Evolutionary conservation across 2,329 filamentous ascomycete genomes (phyloP).

Genomic region (Neofusicoccum sp.): DNA sequence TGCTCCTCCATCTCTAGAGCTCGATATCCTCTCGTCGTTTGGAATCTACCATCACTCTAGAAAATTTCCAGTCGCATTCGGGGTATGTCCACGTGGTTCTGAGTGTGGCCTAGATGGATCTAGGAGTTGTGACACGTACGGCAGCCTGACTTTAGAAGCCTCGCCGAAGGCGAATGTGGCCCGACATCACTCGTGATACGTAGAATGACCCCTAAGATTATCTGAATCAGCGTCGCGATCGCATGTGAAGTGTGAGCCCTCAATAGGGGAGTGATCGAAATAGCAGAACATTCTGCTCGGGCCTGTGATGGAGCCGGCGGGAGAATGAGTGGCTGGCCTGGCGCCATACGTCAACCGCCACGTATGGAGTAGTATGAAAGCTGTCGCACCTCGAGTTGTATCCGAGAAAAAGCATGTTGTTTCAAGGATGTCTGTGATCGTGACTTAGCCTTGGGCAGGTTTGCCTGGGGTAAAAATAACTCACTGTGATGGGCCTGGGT

Average conservation of each 20-base stretch:
- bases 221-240: neutral
- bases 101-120: too few species aligned
- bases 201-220: neutral
- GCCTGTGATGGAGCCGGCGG: neutral
- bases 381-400: neutral
- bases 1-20: neutral
- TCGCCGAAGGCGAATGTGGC: neutral
- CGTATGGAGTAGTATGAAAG: neutral
- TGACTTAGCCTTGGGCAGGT: neutral
- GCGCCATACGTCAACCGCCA: neutral
- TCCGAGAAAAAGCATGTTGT: neutral
- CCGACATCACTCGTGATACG: neutral
- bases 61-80: too few species aligned
- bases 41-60: neutral
- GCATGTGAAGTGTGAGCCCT: neutral
- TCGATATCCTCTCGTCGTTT: neutral
- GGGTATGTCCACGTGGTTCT: too few species aligned
- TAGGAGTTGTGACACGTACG: too few species aligned
- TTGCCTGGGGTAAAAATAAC: neutral
- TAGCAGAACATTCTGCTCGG: too few species aligned
- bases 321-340: neutral
- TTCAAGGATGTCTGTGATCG: neutral
- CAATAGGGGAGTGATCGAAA: too few species aligned
- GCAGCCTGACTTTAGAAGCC: too few species aligned
- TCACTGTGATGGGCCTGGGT: neutral